These are phyloP conservation scores for Arabidopsis hybrid DNA, from an alignment of 441 rosid genomes.

Conservation along the genomic window DNA sequence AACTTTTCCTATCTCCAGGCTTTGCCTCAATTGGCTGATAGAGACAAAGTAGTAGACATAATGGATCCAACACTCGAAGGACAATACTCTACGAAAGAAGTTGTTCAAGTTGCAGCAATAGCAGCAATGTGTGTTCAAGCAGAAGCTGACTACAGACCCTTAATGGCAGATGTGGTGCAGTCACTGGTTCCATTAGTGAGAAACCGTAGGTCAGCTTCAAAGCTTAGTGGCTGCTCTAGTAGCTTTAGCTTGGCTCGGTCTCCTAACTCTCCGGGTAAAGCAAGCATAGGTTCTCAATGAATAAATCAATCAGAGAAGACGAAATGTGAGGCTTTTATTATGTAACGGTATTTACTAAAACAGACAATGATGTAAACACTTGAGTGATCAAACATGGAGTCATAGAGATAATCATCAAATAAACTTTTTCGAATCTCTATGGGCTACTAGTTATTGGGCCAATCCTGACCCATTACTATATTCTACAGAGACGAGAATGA, in stretches of 20 bases:
- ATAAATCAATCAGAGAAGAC: slow-evolving; percentile 1
- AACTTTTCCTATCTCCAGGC: slow-evolving; percentile 50
- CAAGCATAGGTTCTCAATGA: slow-evolving; percentile 45
- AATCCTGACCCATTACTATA: not conserved
- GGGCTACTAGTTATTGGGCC: not conserved
- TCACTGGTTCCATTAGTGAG: slow-evolving; percentile 84
- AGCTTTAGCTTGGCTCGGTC: slow-evolving; percentile 56
- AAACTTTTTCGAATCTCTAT: not conserved
- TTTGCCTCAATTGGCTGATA: slow-evolving; percentile 73
- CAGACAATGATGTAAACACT: slow-evolving; percentile 24
- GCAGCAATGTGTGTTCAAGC: slow-evolving; percentile 98
- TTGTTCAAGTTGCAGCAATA: slow-evolving; percentile 95
- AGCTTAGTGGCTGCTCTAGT: slow-evolving; percentile 58
- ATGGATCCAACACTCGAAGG: slow-evolving; percentile 92
- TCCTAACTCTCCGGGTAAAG: slow-evolving; percentile 50
- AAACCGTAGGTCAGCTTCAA: slow-evolving; percentile 60
- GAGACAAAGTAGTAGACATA: slow-evolving; percentile 81
- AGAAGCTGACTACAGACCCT: slow-evolving; percentile 88
- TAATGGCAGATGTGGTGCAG: slow-evolving; percentile 97
- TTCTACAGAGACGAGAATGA: not conserved
- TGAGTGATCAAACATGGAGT: not conserved
- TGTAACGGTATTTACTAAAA: slow-evolving; percentile 4
- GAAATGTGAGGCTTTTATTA: not conserved
- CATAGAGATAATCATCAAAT: not conserved
- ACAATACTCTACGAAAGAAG: slow-evolving; percentile 87